These are phyloP conservation scores for Lagerstroemia speciosa DNA, from an alignment of 345 rosid genomes.

Conservation along the genomic window DNA sequence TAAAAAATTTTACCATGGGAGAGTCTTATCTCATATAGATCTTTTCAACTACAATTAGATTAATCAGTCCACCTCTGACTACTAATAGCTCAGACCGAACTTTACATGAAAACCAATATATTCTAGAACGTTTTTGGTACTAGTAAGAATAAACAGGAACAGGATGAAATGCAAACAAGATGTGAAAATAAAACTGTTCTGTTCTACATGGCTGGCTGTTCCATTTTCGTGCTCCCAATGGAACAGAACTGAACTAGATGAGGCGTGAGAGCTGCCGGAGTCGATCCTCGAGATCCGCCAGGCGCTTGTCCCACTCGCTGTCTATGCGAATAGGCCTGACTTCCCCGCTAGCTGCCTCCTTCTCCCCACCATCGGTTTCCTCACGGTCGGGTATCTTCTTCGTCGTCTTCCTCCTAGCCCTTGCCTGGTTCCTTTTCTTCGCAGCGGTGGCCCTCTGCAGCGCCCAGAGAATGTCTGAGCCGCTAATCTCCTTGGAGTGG, in stretches of 20 bases:
- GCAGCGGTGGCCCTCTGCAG: conserved; percentile 47
- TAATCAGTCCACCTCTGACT: too few relatives aligned
- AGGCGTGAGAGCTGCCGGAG: conserved; percentile 6
- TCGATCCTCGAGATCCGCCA: conserved; percentile 6
- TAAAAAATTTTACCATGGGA: too few relatives aligned
- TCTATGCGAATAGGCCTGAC: conserved; percentile 5
- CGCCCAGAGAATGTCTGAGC: conserved; percentile 55
- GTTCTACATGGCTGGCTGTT: too few relatives aligned
- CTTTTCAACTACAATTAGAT: too few relatives aligned
- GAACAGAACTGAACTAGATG: neutral
- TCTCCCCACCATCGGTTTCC: neutral
- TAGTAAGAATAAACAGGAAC: too few relatives aligned
- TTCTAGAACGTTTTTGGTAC: too few relatives aligned
- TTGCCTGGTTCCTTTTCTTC: conserved; percentile 22
- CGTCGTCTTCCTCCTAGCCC: conserved; percentile 14
- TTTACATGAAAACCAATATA: too few relatives aligned
- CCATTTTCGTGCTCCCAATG: too few relatives aligned
- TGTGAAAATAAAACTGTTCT: too few relatives aligned
- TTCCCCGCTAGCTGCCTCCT: neutral
- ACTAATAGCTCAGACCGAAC: too few relatives aligned
- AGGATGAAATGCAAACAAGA: too few relatives aligned
- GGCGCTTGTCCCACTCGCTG: neutral
- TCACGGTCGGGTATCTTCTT: neutral
- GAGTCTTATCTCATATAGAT: too few relatives aligned
- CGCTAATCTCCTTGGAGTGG: conserved; percentile 26